Conservation (phyloP, 805 yeast genomes). For the Lachancea cidri region DNA sequence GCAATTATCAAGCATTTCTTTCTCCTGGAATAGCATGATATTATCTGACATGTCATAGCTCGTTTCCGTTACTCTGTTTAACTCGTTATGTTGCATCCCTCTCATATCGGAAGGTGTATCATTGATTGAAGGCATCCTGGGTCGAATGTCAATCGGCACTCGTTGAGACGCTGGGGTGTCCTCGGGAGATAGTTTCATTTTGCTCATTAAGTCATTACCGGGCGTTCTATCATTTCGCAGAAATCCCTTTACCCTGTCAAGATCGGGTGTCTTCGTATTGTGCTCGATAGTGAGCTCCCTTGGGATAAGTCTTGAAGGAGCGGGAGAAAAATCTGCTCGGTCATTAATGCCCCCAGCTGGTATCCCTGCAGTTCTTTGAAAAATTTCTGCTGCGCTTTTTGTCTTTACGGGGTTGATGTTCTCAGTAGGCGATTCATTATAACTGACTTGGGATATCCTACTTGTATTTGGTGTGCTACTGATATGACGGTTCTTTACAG, state of each 20-base stretch:
- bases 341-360: background rate
- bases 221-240: constrained; percentile 16
- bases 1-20: too few species aligned
- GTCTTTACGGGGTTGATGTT: constrained; percentile 6
- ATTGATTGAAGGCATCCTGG: background rate
- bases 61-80: too few species aligned
- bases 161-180: constrained; percentile 19
- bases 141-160: constrained; percentile 1
- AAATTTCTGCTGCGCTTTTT: constrained; percentile 7
- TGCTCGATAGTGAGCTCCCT: constrained; percentile 1
- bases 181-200: constrained; percentile 11
- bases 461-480: background rate
- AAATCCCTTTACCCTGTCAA: constrained; percentile 23
- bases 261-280: constrained; percentile 26
- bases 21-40: too few species aligned
- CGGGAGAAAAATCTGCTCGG: too few species aligned
- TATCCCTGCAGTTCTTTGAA: background rate
- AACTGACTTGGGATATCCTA: background rate
- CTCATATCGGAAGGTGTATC: background rate
- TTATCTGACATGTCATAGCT: too few species aligned
- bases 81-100: too few species aligned
- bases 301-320: too few species aligned
- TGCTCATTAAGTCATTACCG: constrained; percentile 9
- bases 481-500: background rate
- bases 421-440: constrained; percentile 1